These are phyloP conservation scores for Craspedostauros australis DNA, from an alignment of 108 stramenopile genomes.

Conservation along the genomic window DNA sequence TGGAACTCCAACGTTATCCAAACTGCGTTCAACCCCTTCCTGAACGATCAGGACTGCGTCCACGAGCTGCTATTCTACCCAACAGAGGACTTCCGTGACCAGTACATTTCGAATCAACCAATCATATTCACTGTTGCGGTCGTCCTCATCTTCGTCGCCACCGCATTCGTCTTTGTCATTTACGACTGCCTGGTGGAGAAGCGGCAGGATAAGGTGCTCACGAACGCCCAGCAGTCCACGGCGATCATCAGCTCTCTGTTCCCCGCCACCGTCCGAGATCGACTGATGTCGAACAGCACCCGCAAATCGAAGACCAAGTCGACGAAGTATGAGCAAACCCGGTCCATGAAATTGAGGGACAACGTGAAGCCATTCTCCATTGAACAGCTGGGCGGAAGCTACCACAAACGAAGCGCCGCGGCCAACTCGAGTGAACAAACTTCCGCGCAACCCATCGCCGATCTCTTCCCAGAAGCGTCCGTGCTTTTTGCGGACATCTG, in stretches of 20 bases:
- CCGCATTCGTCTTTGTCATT: background rate
- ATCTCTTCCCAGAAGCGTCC: constrained; percentile 44
- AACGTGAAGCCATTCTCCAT: too few relatives aligned
- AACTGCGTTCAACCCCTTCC: too few relatives aligned
- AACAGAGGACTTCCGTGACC: background rate
- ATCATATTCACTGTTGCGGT: background rate
- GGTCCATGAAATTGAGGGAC: background rate
- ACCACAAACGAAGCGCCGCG: background rate
- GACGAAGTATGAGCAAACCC: background rate
- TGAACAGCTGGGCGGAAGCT: too few relatives aligned
- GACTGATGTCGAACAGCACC: background rate
- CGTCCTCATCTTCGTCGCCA: background rate
- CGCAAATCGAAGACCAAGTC: background rate
- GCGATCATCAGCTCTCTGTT: background rate
- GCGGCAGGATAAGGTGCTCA: background rate
- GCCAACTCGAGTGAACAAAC: background rate
- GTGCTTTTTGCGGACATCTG: constrained; percentile 48
- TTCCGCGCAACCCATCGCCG: constrained; percentile 40
- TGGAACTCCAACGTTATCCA: too few relatives aligned
- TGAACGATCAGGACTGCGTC: constrained; percentile 1
- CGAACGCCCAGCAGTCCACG: background rate
- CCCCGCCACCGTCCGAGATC: background rate
- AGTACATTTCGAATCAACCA: background rate
- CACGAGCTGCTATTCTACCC: background rate
- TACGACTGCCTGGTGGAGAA: background rate